Conservation (phyloP, 75 land plant genomes). For the Ceratopteris richardii region DNA sequence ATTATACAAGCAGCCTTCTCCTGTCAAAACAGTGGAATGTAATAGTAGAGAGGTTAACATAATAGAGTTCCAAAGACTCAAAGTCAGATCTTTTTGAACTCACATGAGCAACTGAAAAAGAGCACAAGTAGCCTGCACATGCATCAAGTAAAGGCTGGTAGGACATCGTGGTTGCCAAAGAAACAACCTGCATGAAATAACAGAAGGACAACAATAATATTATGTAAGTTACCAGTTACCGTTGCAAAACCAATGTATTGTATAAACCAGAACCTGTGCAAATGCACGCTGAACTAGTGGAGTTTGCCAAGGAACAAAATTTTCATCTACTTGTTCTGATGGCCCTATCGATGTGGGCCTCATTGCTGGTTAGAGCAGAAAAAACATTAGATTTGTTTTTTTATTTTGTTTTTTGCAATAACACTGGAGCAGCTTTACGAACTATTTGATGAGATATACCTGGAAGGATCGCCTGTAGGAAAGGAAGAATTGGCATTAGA, state of each 20-base stretch:
- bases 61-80: neutral
- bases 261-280: too few relatives aligned
- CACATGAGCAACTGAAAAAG: slow-evolving; percentile 86
- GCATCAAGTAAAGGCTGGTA: slow-evolving; percentile 74
- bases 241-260: too few relatives aligned
- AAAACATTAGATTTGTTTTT: too few relatives aligned
- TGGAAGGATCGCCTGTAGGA: slow-evolving; percentile 82
- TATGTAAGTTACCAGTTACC: too few relatives aligned
- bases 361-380: too few relatives aligned
- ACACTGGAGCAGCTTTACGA: too few relatives aligned
- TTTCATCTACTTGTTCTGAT: slow-evolving; percentile 58
- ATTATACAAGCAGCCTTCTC: slow-evolving; percentile 83
- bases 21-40: slow-evolving; percentile 21
- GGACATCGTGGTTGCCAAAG: slow-evolving; percentile 41
- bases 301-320: slow-evolving; percentile 66
- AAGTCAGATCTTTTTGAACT: too few relatives aligned
- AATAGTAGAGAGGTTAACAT: neutral
- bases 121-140: slow-evolving; percentile 73
- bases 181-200: slow-evolving; percentile 56
- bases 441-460: too few relatives aligned
- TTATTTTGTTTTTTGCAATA: too few relatives aligned
- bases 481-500: slow-evolving; percentile 70
- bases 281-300: slow-evolving; percentile 66
- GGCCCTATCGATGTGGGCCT: slow-evolving; percentile 28
- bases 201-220: too few relatives aligned